phyloP scores from a whole-genome alignment of 768 basidiomycete species.

The Hericium alpestre region DNA sequence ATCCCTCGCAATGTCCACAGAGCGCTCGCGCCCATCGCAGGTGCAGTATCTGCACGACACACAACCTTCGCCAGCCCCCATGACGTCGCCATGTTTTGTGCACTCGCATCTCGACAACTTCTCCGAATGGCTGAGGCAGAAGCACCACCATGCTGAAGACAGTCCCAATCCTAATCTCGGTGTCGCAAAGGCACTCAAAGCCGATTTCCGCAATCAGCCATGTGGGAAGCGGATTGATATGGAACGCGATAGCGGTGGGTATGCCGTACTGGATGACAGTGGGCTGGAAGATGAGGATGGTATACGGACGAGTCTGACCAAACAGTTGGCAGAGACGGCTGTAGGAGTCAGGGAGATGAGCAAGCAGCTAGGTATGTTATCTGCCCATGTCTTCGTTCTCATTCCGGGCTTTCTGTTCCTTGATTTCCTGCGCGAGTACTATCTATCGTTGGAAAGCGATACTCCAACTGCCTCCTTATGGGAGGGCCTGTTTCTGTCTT shows the following conservation, averaged over 20 bases:
- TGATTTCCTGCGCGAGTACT: no score
- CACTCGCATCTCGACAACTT: constrained; percentile 85
- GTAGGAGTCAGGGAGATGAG: constrained; percentile 97
- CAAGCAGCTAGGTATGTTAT: constrained; percentile 79
- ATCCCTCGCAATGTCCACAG: background rate
- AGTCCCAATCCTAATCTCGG: constrained; percentile 27
- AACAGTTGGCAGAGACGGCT: constrained; percentile 91
- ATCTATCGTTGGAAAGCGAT: no score
- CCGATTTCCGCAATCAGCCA: constrained; percentile 5
- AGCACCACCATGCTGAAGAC: background rate
- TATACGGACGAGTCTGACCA: constrained; percentile 74
- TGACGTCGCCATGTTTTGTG: constrained; percentile 80
- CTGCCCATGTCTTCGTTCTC: constrained; percentile 2
- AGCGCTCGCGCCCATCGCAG: constrained; percentile 6
- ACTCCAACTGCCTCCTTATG: no score
- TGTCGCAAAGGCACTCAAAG: constrained; percentile 39
- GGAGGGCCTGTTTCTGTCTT: background rate
- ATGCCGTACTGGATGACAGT: constrained; percentile 24
- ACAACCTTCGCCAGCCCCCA: constrained; percentile 22
- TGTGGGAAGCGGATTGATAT: constrained; percentile 12
- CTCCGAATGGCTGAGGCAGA: constrained; percentile 52
- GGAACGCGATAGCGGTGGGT: constrained; percentile 15
- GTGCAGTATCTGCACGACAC: constrained; percentile 10
- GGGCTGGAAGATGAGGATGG: constrained; percentile 57
- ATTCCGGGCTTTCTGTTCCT: background rate